Evolutionary conservation across 1,284 basidiomycete genomes (phyloP).

Genomic region (Tilletia setariae): DNA sequence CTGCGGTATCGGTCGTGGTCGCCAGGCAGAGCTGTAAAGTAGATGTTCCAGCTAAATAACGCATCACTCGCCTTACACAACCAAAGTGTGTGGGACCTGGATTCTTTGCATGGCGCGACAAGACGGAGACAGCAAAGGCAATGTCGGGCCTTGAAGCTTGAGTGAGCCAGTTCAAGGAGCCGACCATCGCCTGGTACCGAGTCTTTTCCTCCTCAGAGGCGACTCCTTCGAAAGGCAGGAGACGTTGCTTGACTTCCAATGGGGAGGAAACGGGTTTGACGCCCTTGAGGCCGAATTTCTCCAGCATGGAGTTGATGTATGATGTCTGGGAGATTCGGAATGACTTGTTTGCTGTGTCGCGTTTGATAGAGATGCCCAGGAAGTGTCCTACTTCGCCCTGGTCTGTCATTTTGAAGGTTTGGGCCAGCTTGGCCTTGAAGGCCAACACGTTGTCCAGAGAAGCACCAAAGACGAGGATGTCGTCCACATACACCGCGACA

Average conservation of each 20-base stretch:
- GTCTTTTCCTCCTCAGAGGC: not conserved
- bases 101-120: not conserved
- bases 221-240: not conserved
- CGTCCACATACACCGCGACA: slow-evolving; percentile 9
- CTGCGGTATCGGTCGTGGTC: not conserved
- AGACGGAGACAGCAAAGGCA: not conserved
- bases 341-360: not conserved
- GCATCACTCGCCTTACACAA: not conserved
- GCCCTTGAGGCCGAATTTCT: not conserved
- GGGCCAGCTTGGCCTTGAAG: not conserved
- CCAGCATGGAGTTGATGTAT: slow-evolving; percentile 4
- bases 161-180: not conserved
- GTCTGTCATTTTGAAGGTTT: slow-evolving; percentile 9
- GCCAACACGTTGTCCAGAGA: too few relatives aligned
- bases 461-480: too few relatives aligned
- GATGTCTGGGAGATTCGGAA: not conserved
- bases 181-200: not conserved
- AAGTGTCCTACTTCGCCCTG: slow-evolving; percentile 1
- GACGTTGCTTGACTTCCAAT: not conserved
- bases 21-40: not conserved
- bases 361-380: not conserved
- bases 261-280: not conserved
- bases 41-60: not conserved
- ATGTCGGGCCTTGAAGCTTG: not conserved
- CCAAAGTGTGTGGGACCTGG: not conserved